Conservation (phyloP, 169 alveolate genomes). For the Plasmodium reichenowi region DNA sequence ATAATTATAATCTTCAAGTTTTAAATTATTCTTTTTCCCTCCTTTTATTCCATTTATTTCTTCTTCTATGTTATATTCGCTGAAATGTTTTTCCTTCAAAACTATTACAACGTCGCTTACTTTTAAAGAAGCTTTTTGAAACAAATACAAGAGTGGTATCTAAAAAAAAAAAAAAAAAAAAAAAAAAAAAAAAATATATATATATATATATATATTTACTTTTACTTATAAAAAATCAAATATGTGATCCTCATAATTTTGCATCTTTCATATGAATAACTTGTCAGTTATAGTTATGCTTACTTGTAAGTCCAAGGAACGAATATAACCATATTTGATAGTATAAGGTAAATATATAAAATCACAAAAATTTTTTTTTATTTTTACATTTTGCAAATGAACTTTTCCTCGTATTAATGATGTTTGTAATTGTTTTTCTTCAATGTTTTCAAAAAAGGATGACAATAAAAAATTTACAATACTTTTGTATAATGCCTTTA, state of each 20-base stretch:
- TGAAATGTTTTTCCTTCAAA: constrained; percentile 48
- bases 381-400: constrained; percentile 62
- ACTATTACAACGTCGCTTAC: constrained; percentile 53
- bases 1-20: constrained; percentile 35
- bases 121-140: constrained; percentile 54
- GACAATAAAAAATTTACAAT: constrained; percentile 61
- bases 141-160: constrained; percentile 57
- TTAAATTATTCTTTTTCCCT: constrained; percentile 32
- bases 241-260: too few species aligned
- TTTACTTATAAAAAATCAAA: too few species aligned
- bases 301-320: constrained; percentile 64
- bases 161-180: neutral
- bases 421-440: constrained; percentile 66
- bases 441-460: constrained; percentile 60
- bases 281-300: neutral
- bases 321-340: constrained; percentile 64
- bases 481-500: constrained; percentile 59
- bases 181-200: neutral
- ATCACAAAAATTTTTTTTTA: constrained; percentile 38
- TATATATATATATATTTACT: neutral
- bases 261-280: too few species aligned
- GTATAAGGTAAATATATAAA: constrained; percentile 43
- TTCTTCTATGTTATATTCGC: constrained; percentile 37
- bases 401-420: constrained; percentile 59
- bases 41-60: constrained; percentile 59